Base-by-base conservation (phyloP, 2,329 filamentous ascomycete species). In the Cladophialophora exuberans region DNA sequence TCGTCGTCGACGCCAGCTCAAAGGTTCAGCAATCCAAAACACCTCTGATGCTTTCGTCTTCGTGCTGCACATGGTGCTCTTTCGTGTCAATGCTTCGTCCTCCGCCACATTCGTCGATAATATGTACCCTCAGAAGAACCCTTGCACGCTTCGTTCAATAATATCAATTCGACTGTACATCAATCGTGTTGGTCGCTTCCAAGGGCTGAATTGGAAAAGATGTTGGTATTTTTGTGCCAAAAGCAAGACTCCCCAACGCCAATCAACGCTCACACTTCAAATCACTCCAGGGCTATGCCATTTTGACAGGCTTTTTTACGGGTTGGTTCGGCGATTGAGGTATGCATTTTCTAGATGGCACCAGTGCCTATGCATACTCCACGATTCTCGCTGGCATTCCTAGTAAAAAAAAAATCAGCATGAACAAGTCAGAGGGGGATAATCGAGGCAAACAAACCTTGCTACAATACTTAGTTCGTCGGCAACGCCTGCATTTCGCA, bases 351-450 rank as follows among this genome's bases (percentile, higher is more conserved):
- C 58, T 9, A 60, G 54, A 52, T 65, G 81, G 71, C 94, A 99
- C 94, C 94, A 99, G 75, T 97, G 95, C 58, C 94, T 86, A 71
- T 99, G 94, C 74, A 91, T 97, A 23, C 94, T 91, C 94, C 94
- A 99, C 7, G 94, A 95, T 65, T 90, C 95, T 79, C 97, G 97
- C 76, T 99, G 94, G 74, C 94, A 99, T 73, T 99, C 62, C 61
- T 63, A 25, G 11, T 7, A 43, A 41, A 26, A 22, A 53, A 18
- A 44, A 43, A 13, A 35, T 58, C 41, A 54, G 38, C 46, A 33
- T 43, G 15, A 35, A 31, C 11, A 38, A 7, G 17, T 20, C n/a
- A 22, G n/a, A 18, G 30, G 7, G 11, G n/a, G 28, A 20, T 26
- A 44, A 26, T 35, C n/a, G 20, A 26, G 22, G 3, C 35, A 20